These are phyloP conservation scores for Colletotrichum sp. DNA, from an alignment of 2,329 filamentous ascomycete genomes.

Conservation along the genomic window DNA sequence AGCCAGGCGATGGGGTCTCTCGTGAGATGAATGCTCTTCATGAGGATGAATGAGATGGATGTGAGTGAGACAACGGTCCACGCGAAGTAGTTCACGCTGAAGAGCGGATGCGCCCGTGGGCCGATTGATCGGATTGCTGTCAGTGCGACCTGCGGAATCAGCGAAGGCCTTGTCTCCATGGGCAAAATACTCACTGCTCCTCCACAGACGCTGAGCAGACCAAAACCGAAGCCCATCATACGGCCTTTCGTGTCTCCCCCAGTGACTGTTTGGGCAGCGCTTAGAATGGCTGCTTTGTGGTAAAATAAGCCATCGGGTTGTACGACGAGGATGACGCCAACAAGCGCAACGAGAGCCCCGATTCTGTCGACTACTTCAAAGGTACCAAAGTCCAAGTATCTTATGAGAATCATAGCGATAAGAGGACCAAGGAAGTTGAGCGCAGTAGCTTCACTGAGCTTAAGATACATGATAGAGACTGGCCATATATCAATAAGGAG, in stretches of 20 bases:
- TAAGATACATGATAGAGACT: conserved; percentile 16
- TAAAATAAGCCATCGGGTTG: conserved; percentile 6
- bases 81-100: conserved; percentile 5
- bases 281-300: not conserved
- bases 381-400: conserved; percentile 1
- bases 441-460: conserved; percentile 13
- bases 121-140: conserved; percentile 10
- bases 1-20: not conserved
- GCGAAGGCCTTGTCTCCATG: accelerated
- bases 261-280: not conserved
- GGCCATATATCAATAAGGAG: not conserved
- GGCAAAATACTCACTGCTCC: not conserved
- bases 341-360: not conserved
- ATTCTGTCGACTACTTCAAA: conserved; percentile 2
- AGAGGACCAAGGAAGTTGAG: conserved; percentile 12
- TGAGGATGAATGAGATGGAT: not conserved
- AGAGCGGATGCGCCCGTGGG: not conserved
- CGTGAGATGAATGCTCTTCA: not conserved
- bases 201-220: not conserved
- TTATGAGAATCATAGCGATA: conserved; percentile 5
- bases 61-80: conserved; percentile 3
- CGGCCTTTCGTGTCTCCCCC: not conserved
- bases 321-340: conserved; percentile 6
- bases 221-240: conserved; percentile 12
- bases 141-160: not conserved